Base-by-base conservation (phyloP, 306 rosid species). In the Hylodesmum podocarpum region DNA sequence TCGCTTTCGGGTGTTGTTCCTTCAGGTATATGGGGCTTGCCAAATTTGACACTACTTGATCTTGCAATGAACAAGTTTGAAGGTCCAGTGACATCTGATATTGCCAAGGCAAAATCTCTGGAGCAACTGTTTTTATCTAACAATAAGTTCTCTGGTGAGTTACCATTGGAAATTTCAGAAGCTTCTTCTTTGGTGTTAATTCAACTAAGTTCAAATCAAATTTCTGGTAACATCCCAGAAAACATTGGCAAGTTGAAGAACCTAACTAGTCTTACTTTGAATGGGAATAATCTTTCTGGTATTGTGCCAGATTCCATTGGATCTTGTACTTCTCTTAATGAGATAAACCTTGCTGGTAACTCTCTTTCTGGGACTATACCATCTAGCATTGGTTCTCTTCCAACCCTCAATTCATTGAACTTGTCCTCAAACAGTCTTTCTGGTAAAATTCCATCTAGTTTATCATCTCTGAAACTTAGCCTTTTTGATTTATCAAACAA, bases 1-100 rank as follows among this genome's bases (percentile, higher is more conserved):
- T 91, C 88, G 0, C 93, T 94, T 79, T 88, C 91, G 0, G 98
- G 97, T 59, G n/a, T 74, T 40, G 90, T 94, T 84, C 98, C 97
- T 46, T 66, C 81, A 8, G 97, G 93, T 14, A 81, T 91, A 57
- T 91, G 97, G 98, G 78, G 97, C 14, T 72, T 94, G 83, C 94
- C 97, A 3, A 87, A 81, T 25, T 44, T 91, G 46, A 0, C 2
- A 22, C 12, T 85, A 1, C 13, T 89, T 66, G 97, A 94, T 80
- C 85, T 91, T 66, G 44, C 87, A 6, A 84, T 75, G 92, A 94
- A 94, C 83, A 66, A 72, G 16, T 87, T 94, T 74, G 94, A 89
- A 86, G 98, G 98, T 62, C 80, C 90, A 10, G 70, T 94, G 24
- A 6, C 91, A 41, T 68, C 96, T 43, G 88, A 84, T 66, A 84